Evolutionary conservation across 1,139 yeast genomes (phyloP), one percentile per base, ranked within the genome.

Genomic region (Kodamaea fungicola): DNA sequence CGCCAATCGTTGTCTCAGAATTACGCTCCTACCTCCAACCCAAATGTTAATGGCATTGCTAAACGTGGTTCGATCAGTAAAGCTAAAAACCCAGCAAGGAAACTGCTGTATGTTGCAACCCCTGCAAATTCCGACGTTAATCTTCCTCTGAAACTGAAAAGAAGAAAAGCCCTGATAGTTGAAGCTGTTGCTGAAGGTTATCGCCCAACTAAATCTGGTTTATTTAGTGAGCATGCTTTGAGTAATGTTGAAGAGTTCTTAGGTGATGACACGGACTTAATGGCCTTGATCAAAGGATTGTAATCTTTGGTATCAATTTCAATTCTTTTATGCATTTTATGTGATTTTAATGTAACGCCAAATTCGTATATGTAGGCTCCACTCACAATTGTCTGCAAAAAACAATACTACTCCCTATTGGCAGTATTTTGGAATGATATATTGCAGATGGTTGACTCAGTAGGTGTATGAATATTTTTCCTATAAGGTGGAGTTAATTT

Each of bases 181-280:
- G 90, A 83, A 49, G 89, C 90, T 2, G 82, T 80, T n/a, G 74
- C 78, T 6, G 90, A 82, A 52, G 89, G 89, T 5, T 66, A 79
- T 48, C 65, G 90, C 43, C 78, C 83, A 9, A 84, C 94, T 1
- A 83, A 78, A 49, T 77, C 78, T 45, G 94, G 94, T 4, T 63
- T 84, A 42, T 83, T 83, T 56, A 80, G 83, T 54, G 90, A 83
- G 54, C 77, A 76, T 43, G 81, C 87, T 1, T 60, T 84, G 49
- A 78, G 80, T 7, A 84, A 81, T 49, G 85, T 83, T 28, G 92
- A 83, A 51, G 86, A 79, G 48, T 64, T 67, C 7, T 55, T 74
- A 35, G 76, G 75, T 13, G 76, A 68, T 35, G 75, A 70, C 47
- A 57, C 59, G 39, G 76, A 70, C 46, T 55, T 70, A 38, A 66